Conservation (phyloP, 139 green algal genomes). For the Chlorella vulgaris region DNA sequence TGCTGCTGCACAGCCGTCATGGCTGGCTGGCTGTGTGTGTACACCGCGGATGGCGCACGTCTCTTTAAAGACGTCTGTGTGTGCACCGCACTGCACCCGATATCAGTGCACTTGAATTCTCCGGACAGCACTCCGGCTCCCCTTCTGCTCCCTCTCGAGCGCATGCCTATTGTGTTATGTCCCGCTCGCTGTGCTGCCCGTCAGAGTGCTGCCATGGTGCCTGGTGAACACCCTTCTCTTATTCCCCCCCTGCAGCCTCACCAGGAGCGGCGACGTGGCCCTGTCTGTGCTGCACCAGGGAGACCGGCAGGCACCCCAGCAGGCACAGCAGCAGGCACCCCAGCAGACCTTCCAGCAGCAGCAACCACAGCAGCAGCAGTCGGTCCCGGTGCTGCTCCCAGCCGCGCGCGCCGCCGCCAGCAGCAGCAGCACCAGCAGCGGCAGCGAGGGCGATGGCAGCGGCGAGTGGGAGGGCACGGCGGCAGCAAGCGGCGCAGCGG, state of each 20-base stretch:
- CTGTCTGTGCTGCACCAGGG: not conserved
- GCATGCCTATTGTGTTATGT: too few species aligned
- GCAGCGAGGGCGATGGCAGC: not conserved
- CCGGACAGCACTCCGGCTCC: too few species aligned
- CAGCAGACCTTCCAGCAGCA: not conserved
- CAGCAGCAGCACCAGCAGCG: too few species aligned
- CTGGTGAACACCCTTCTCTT: not conserved
- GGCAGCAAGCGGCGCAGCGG: not conserved
- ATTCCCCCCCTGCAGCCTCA: slow-evolving; percentile 6
- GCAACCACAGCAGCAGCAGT: not conserved
- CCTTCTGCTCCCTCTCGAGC: too few species aligned
- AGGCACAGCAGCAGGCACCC: not conserved
- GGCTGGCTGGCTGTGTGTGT: too few species aligned
- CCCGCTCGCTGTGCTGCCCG: too few species aligned
- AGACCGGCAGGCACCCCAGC: not conserved
- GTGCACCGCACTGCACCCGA: too few species aligned
- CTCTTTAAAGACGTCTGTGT: too few species aligned
- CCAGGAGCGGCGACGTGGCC: not conserved
- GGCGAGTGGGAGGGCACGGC: not conserved
- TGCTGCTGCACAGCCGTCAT: too few species aligned
- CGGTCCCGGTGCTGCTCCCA: slow-evolving; percentile 3
- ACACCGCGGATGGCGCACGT: too few species aligned
- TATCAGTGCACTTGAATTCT: too few species aligned
- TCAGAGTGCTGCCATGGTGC: too few species aligned
- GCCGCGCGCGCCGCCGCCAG: not conserved